These are phyloP conservation scores for Dalbergia cultrata DNA, from an alignment of 306 rosid species.

Conservation along the genomic window DNA sequence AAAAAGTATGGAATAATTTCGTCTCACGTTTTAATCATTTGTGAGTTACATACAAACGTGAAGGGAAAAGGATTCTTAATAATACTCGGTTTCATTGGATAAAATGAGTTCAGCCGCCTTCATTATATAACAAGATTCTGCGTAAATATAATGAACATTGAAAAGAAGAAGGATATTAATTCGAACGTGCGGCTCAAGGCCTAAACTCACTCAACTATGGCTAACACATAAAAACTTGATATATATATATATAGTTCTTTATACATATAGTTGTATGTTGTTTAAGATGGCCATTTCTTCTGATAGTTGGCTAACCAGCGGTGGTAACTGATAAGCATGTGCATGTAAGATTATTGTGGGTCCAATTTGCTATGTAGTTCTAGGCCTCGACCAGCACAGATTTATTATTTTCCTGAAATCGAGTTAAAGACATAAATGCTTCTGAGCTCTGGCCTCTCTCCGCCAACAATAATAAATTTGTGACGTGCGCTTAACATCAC, in stretches of 20 bases:
- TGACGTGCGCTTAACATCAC: conserved; percentile 38
- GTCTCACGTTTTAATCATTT: neutral
- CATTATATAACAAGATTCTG: neutral
- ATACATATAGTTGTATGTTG: neutral
- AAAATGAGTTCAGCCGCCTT: neutral
- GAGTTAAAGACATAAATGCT: conserved; percentile 19
- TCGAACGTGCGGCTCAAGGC: too few species aligned
- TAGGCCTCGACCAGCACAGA: neutral
- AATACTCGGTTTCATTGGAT: neutral
- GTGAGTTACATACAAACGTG: neutral
- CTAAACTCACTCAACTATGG: neutral
- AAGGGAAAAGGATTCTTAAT: neutral
- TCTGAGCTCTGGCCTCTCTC: neutral
- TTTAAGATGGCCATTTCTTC: neutral
- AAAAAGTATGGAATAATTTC: neutral
- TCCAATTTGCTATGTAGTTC: conserved; percentile 14
- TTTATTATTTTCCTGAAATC: conserved; percentile 21
- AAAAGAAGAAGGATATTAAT: too few species aligned
- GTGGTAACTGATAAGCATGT: neutral
- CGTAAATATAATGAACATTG: neutral
- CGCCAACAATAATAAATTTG: conserved; percentile 11
- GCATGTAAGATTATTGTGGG: conserved; percentile 27
- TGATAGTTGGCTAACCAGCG: neutral
- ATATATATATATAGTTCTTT: too few species aligned
- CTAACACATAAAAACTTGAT: neutral